phyloP scores from a whole-genome alignment of 2,329 filamentous ascomycete species.

The Drechslerella coelobrocha region DNA sequence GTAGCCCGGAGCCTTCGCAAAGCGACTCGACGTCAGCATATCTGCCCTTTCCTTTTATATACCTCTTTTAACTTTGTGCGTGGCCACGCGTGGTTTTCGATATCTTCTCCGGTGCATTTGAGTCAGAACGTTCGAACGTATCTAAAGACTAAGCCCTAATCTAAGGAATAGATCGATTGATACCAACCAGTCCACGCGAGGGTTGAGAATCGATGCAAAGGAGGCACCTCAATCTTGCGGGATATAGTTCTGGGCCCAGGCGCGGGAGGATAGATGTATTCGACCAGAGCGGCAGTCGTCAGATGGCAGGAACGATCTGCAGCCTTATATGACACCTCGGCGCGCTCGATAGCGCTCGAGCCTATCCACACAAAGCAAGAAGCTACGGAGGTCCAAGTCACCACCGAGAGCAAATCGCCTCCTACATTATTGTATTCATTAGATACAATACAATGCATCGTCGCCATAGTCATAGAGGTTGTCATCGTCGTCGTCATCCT shows the following conservation, averaged over 20 bases:
- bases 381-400: conserved; percentile 18
- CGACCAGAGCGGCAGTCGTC: conserved; percentile 33
- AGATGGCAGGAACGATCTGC: conserved; percentile 50
- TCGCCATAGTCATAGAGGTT: conserved; percentile 37
- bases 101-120: too few relatives aligned
- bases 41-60: not conserved
- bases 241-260: not conserved
- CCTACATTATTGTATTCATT: conserved; percentile 9
- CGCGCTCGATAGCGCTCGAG: conserved; percentile 38
- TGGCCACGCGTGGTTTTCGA: too few relatives aligned
- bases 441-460: conserved; percentile 41
- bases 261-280: conserved; percentile 36
- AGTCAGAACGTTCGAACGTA: too few relatives aligned
- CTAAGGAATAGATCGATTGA: too few relatives aligned
- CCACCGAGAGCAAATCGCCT: too few relatives aligned
- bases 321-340: conserved; percentile 31
- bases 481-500: conserved; percentile 30
- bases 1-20: not conserved
- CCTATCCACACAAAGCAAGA: conserved; percentile 35
- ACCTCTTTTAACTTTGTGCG: not conserved
- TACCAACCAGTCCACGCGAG: too few relatives aligned
- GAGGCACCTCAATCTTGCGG: not conserved
- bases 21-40: not conserved
- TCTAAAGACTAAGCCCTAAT: too few relatives aligned
- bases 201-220: not conserved